phyloP scores from a whole-genome alignment of 2,329 filamentous ascomycete species.

The Clarireedia hainanense region DNA sequence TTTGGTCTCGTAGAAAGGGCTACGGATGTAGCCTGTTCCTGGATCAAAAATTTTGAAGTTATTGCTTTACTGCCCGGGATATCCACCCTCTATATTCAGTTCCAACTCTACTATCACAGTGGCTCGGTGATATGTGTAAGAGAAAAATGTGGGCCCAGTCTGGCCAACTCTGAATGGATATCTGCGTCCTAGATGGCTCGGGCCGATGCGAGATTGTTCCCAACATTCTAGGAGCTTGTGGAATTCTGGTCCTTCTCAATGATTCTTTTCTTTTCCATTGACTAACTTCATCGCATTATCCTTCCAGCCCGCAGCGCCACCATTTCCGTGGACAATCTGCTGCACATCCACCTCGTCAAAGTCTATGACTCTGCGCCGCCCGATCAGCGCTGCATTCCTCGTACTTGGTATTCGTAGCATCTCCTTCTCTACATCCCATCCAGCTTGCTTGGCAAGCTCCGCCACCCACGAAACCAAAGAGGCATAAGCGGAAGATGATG shows the following conservation, averaged over 20 bases:
- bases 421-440: constrained; percentile 72
- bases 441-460: constrained; percentile 60
- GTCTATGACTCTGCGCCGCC: constrained; percentile 38
- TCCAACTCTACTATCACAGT: too few species aligned
- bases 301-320: constrained; percentile 48
- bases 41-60: too few species aligned
- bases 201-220: not conserved
- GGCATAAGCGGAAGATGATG: constrained; percentile 63
- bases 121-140: too few species aligned
- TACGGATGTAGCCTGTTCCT: too few species aligned
- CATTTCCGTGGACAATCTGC: constrained; percentile 42
- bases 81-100: too few species aligned
- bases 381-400: constrained; percentile 74
- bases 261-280: constrained; percentile 31
- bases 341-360: constrained; percentile 34
- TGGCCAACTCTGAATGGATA: too few species aligned
- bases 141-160: too few species aligned
- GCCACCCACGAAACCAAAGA: constrained; percentile 74
- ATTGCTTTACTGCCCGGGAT: too few species aligned
- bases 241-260: not conserved
- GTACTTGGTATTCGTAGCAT: constrained; percentile 89
- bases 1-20: too few species aligned
- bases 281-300: constrained; percentile 56
- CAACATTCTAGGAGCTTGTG: not conserved
- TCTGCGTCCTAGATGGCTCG: too few species aligned